A percentile compares a stretch with the other conserved stretches of the same genome.
phyloP scores from a whole-genome alignment of 2,329 filamentous ascomycete species.

The Claviceps arundinis region DNA sequence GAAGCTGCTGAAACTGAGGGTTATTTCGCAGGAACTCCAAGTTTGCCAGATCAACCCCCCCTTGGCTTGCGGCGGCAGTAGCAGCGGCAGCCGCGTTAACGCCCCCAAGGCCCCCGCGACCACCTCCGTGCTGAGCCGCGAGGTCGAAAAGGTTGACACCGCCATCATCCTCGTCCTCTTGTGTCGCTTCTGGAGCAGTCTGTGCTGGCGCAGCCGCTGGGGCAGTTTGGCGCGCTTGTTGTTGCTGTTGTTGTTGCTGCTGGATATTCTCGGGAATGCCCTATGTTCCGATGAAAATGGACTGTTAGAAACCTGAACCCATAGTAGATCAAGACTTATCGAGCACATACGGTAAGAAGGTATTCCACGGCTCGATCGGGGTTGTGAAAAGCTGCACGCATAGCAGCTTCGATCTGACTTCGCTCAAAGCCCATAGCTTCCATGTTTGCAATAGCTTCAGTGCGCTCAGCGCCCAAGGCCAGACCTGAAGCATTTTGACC shows the following conservation, averaged over 20 bases:
- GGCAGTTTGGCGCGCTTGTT: slow-evolving; percentile 36
- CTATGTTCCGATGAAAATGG: slow-evolving; percentile 27
- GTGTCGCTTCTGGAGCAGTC: slow-evolving; percentile 15
- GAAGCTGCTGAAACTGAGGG: slow-evolving; percentile 92
- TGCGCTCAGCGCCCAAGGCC: slow-evolving; percentile 70
- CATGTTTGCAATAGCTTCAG: slow-evolving; percentile 79
- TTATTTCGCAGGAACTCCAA: slow-evolving; percentile 92
- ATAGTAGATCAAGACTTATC: not conserved
- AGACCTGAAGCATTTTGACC: slow-evolving; percentile 57
- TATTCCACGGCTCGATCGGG: slow-evolving; percentile 96
- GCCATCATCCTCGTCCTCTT: slow-evolving; percentile 45
- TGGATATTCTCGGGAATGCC: slow-evolving; percentile 75
- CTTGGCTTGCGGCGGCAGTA: slow-evolving; percentile 36
- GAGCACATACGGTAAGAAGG: slow-evolving; percentile 58
- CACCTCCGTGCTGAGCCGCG: slow-evolving; percentile 58
- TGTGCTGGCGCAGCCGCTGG: slow-evolving; percentile 25
- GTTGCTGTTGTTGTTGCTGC: slow-evolving; percentile 42
- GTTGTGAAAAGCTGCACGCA: slow-evolving; percentile 95
- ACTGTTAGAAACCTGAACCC: not conserved
- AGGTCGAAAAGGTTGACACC: slow-evolving; percentile 85
- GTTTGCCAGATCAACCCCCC: slow-evolving; percentile 51
- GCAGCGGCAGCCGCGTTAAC: slow-evolving; percentile 28
- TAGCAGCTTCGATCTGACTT: slow-evolving; percentile 77
- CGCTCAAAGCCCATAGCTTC: slow-evolving; percentile 94
- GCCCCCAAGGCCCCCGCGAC: slow-evolving; percentile 29